These are phyloP conservation scores for Aspergillus texensis DNA, from an alignment of 2,329 filamentous ascomycete species.

Conservation along the genomic window DNA sequence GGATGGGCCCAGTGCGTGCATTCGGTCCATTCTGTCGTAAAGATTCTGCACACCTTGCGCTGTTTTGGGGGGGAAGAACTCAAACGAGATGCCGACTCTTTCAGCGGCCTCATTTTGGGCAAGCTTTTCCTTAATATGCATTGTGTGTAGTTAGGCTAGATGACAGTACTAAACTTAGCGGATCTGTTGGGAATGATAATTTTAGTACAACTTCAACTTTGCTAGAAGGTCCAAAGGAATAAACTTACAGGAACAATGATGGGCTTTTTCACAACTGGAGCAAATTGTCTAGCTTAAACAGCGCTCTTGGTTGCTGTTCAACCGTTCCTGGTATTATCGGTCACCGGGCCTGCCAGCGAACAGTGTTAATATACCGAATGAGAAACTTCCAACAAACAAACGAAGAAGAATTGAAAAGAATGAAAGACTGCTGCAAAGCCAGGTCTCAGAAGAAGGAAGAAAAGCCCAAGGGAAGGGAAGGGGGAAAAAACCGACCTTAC, in stretches of 20 bases:
- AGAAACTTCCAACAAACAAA: not conserved
- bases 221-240: not conserved
- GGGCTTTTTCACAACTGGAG: not conserved
- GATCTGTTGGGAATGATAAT: not conserved
- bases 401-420: not conserved
- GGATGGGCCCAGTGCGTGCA: slow-evolving; percentile 89
- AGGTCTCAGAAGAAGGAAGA: not conserved
- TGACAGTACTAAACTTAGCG: not conserved
- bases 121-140: slow-evolving; percentile 96
- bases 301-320: not conserved
- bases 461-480: slow-evolving; percentile 5
- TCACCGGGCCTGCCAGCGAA: slow-evolving; percentile 14
- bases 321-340: slow-evolving; percentile 3
- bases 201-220: not conserved
- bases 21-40: slow-evolving; percentile 99
- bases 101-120: slow-evolving; percentile 75
- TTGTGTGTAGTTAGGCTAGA: slow-evolving; percentile 51
- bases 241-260: not conserved
- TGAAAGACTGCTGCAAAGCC: not conserved
- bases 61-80: slow-evolving; percentile 99
- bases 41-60: slow-evolving; percentile 89
- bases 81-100: slow-evolving; percentile 93
- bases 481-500: not conserved
- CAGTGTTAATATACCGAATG: not conserved
- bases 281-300: not conserved